Percentiles rank a stretch among this genome's conserved stretches.
Conservation (phyloP, 257 asterid species). For the Solanum lignicaule region DNA sequence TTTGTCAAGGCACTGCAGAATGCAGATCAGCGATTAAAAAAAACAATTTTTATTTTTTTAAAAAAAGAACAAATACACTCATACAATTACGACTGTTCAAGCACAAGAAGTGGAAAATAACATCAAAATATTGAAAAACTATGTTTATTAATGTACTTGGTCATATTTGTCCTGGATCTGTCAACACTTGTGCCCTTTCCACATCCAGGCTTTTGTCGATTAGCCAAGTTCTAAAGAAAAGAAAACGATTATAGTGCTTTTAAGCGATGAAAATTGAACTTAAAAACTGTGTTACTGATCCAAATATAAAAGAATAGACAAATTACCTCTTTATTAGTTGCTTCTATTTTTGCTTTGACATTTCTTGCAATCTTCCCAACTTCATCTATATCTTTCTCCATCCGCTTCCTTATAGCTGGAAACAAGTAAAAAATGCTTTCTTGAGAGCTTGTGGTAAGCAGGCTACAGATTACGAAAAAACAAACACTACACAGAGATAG, state of each 20-base stretch:
- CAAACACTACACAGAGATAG: neutral
- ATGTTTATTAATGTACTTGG: constrained; percentile 33
- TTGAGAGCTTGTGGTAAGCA: neutral
- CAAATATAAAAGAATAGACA: constrained; percentile 1
- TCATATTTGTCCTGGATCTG: constrained; percentile 79
- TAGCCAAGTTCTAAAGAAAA: constrained; percentile 50
- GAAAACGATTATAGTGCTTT: constrained; percentile 1
- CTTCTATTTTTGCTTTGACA: constrained; percentile 61
- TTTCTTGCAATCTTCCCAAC: constrained; percentile 74
- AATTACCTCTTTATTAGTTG: constrained; percentile 50
- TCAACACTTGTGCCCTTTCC: constrained; percentile 81
- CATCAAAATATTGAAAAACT: neutral
- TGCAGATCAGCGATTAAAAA: constrained; percentile 17
- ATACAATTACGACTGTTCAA: neutral
- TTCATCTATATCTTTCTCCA: constrained; percentile 83
- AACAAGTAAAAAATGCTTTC: neutral
- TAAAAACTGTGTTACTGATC: neutral
- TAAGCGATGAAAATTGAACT: neutral
- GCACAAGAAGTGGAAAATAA: neutral
- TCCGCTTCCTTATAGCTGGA: constrained; percentile 81
- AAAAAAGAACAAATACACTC: too few relatives aligned
- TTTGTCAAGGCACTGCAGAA: constrained; percentile 55
- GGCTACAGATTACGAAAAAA: neutral
- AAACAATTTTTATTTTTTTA: neutral
- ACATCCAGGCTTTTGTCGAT: constrained; percentile 77